These are phyloP conservation scores for Penicillium occitanis DNA, from an alignment of 2,329 filamentous ascomycete species.

Conservation along the genomic window DNA sequence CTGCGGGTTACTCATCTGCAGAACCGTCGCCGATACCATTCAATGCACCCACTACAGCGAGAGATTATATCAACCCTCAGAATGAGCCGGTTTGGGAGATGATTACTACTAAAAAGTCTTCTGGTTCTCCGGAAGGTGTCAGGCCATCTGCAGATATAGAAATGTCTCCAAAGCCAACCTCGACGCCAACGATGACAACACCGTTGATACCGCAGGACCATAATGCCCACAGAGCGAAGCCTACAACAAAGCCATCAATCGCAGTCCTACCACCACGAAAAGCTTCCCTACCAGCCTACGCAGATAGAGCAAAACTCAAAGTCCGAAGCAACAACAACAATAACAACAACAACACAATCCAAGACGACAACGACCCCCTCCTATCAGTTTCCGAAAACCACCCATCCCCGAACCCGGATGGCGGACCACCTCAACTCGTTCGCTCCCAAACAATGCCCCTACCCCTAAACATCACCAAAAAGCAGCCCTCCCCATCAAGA, in stretches of 20 bases:
- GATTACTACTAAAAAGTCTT: constrained; percentile 22
- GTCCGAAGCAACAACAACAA: background rate
- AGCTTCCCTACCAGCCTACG: background rate
- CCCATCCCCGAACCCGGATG: background rate
- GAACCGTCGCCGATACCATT: constrained; percentile 9
- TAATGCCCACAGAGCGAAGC: background rate
- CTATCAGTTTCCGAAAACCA: background rate
- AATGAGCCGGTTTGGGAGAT: constrained; percentile 30
- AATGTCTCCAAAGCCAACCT: constrained; percentile 7
- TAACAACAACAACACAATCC: background rate
- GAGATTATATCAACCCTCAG: constrained; percentile 23
- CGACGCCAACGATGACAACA: constrained; percentile 7
- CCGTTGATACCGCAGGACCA: constrained; percentile 7
- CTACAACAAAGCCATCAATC: constrained; percentile 5
- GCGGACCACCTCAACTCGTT: background rate
- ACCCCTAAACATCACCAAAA: constrained; percentile 14
- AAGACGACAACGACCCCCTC: background rate
- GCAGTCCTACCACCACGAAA: background rate
- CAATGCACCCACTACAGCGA: constrained; percentile 20
- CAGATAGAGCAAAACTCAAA: background rate
- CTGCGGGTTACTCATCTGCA: constrained; percentile 7
- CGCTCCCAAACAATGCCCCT: constrained; percentile 20
- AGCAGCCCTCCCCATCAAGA: background rate
- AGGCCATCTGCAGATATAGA: background rate
- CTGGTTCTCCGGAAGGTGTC: background rate